Evolutionary conservation across 1,139 yeast genomes (phyloP), one percentile per base, ranked within the genome.

Genomic region (Yamadazyma triangularis): DNA sequence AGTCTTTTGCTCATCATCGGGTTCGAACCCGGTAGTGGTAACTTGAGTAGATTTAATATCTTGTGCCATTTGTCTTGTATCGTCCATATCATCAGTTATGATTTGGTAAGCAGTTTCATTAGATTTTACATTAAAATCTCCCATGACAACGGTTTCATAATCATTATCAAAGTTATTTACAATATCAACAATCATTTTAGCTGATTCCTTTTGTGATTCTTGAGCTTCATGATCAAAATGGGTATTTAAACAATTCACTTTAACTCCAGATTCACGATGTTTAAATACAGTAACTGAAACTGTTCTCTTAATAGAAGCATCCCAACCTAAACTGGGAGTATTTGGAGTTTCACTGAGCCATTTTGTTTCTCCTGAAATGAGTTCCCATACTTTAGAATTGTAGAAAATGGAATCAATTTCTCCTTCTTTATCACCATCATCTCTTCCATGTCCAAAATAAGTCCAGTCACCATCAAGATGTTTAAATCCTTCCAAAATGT

Each of bases 401-500:
- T 58, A 67, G 22, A 63, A 48, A 11, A 70, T 54, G 1, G 76
- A 73, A 25, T 70, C 60, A 35, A 53, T 66, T 38, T 70, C 76
- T 10, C 76, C 74, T 4, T 44, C 41, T 11, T 47, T 48, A 5
- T 40, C 36, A 4, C 76, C 76, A 44, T 70, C 73, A 30, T 65
- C 69, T 47, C 75, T 51, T 2, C 75, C 75, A 15, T 60, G 64
- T 3, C 72, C 72, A 33, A 58, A 62, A 37, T 65, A 64, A 4
- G 51, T 49, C 61, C 67, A 70, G 21, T 50, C 46, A 8, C 24
- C 25, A 21, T 50, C 46, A 4, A 49, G 45, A 16, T 7, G 15
- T 13, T 14, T 6, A 20, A 32, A 32, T 9, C 9, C 20, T 6
- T 36, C 20, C 20, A 18, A 32, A 5, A 57, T 35, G 33, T 57